phyloP scores from a whole-genome alignment of 2,329 filamentous ascomycete genomes.

The Ascochyta lentis region DNA sequence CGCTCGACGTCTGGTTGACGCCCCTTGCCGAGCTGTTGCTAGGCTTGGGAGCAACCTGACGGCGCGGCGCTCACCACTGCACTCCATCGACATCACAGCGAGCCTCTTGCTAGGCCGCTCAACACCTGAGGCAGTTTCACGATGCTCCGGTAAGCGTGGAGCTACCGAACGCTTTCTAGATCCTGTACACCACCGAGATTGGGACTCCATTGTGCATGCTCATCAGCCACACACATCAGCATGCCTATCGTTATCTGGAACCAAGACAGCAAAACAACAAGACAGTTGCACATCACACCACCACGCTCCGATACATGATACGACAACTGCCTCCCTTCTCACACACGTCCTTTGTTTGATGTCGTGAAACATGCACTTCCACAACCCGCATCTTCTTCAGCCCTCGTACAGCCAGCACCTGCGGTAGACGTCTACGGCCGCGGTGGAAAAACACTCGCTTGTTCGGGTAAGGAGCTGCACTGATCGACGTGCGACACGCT shows the following conservation, averaged over 20 bases:
- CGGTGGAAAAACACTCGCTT: conserved; percentile 12
- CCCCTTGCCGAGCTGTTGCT: conserved; percentile 1
- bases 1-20: too few species aligned
- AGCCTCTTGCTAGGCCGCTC: conserved; percentile 2
- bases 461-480: conserved; percentile 8
- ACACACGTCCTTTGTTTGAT: not conserved
- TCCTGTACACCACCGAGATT: not conserved
- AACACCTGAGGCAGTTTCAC: conserved; percentile 9
- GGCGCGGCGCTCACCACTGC: not conserved
- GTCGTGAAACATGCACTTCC: conserved; percentile 1
- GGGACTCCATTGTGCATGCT: not conserved
- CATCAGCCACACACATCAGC: conserved; percentile 7
- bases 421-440: conserved; percentile 9
- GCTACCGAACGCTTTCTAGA: not conserved
- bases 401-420: not conserved
- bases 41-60: not conserved
- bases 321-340: not conserved
- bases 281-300: conserved; percentile 7
- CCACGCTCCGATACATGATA: not conserved
- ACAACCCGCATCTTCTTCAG: not conserved
- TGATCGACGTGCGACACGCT: conserved; percentile 16
- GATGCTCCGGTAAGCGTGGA: conserved; percentile 8
- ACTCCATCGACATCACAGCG: not conserved
- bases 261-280: not conserved
- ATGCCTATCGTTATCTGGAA: conserved; percentile 2